Base-by-base conservation (phyloP, 108 stramenopile species). In the Skeletonema potamos region DNA sequence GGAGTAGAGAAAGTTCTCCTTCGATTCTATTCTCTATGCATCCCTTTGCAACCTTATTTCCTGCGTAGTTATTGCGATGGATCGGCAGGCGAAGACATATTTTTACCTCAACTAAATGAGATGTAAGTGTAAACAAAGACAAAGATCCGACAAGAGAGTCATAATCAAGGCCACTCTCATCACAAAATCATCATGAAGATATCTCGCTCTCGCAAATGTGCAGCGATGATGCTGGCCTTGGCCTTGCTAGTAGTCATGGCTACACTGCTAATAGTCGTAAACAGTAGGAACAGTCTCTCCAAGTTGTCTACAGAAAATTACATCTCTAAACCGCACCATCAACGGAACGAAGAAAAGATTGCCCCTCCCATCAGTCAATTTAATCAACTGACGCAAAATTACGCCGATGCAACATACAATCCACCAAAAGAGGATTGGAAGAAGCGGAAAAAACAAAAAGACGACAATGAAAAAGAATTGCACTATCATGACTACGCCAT, bases 401-500 rank as follows among this genome's bases (percentile, higher is more conserved):
- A 46, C 18, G 3, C 44, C n/a, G 1, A 46, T 20, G 44, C 11
- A 15, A 9, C 20, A 22, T 24, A 51, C 8, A 51, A 22, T 22
- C n/a, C 22, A 51, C 22, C 48, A 7, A 51, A 24, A 51, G 8
- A 51, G 22, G 48, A 51, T 51, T 24, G 48, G 48, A 24, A 51
- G 48, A 51, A 24, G 22, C 48, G 22, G 6, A 51, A 24, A 51
- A 51, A 51, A 6, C 22, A 51, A 22, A 18, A 51, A 22, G 48
- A 51, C 22, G 6, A 6, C 7, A 20, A 22, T 48, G 48, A 51
- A 9, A 51, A 2, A n/a, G 39, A 41, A 2, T 4, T 41, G 20
- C 46, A 66, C 44, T 74, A 74, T 43, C 78, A 79, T 66, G 64
- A 72, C 32, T 55, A 71, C 18, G 66, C 61, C 0, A 60, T 79